These are phyloP conservation scores for Auriculariales sp. DNA, from an alignment of 768 basidiomycete species.

Conservation along the genomic window DNA sequence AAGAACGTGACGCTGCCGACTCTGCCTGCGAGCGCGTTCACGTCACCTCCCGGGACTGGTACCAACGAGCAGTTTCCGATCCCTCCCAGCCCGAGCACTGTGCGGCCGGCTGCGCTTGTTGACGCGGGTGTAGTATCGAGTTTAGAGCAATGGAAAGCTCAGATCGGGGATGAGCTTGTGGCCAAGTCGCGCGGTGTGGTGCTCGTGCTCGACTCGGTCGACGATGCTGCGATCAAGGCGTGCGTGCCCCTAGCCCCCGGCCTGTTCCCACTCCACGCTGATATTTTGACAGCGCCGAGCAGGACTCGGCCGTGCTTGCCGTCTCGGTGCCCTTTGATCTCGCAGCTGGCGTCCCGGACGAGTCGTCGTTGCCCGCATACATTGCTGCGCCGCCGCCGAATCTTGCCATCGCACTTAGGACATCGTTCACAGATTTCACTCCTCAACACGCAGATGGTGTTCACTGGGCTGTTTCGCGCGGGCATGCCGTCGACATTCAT, in stretches of 20 bases:
- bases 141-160: slow-evolving; percentile 36
- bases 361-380: slow-evolving; percentile 22
- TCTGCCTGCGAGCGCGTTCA: slow-evolving; percentile 62
- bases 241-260: neutral
- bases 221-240: slow-evolving; percentile 8
- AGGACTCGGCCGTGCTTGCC: slow-evolving; percentile 31
- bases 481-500: slow-evolving; percentile 56
- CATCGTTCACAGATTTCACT: slow-evolving; percentile 36
- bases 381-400: slow-evolving; percentile 17
- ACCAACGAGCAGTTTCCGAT: slow-evolving; percentile 53
- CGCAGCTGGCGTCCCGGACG: slow-evolving; percentile 25
- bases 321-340: slow-evolving; percentile 48
- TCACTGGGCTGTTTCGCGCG: slow-evolving; percentile 48
- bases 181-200: slow-evolving; percentile 41
- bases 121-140: slow-evolving; percentile 50
- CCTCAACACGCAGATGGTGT: slow-evolving; percentile 40
- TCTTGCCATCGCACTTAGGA: slow-evolving; percentile 38
- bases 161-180: slow-evolving; percentile 31
- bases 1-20: slow-evolving; percentile 55
- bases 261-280: neutral
- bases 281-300: slow-evolving; percentile 5
- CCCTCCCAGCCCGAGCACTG: slow-evolving; percentile 50
- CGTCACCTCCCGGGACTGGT: slow-evolving; percentile 48
- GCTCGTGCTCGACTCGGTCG: slow-evolving; percentile 26
- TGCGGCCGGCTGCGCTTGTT: slow-evolving; percentile 47